Percentiles rank a stretch among this genome's conserved stretches.
phyloP scores from a whole-genome alignment of 495 filamentous ascomycete genomes.

The Chaetomium tenue region DNA sequence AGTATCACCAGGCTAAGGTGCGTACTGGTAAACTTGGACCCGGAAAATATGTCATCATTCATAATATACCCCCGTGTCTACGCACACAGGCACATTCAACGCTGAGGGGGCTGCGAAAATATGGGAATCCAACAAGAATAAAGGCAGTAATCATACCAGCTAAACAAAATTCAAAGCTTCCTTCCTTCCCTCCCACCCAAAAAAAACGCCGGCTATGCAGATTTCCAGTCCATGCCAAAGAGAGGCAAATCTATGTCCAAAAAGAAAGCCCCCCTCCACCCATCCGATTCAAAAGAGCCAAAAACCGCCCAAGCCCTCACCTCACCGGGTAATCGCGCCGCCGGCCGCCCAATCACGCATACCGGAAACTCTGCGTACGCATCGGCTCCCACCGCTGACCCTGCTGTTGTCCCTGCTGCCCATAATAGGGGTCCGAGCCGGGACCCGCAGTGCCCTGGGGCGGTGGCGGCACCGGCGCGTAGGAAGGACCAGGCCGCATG shows the following conservation, averaged over 20 bases:
- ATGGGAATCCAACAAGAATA: neutral
- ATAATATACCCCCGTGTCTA: neutral
- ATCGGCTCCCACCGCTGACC: constrained; percentile 25
- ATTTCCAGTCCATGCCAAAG: neutral
- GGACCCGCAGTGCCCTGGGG: neutral
- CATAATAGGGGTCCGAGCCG: neutral
- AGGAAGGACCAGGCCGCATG: constrained; percentile 16
- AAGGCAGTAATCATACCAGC: neutral
- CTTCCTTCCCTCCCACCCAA: neutral
- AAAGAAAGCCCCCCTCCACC: neutral
- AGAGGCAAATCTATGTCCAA: neutral
- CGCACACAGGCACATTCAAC: neutral
- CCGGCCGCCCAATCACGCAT: constrained; percentile 24
- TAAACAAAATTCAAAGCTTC: neutral
- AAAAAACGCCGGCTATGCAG: constrained; percentile 7
- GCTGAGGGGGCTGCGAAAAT: neutral
- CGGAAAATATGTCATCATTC: constrained; percentile 2
- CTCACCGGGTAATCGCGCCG: neutral
- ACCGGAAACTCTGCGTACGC: constrained; percentile 30
- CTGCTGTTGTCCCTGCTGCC: neutral
- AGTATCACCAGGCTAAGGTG: too few species aligned
- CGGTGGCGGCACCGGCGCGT: constrained; percentile 12
- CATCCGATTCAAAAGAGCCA: neutral
- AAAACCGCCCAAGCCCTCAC: neutral
- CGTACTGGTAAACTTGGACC: neutral